Conservation (phyloP, 805 yeast species). For the Metschnikowia kunwiensis region DNA sequence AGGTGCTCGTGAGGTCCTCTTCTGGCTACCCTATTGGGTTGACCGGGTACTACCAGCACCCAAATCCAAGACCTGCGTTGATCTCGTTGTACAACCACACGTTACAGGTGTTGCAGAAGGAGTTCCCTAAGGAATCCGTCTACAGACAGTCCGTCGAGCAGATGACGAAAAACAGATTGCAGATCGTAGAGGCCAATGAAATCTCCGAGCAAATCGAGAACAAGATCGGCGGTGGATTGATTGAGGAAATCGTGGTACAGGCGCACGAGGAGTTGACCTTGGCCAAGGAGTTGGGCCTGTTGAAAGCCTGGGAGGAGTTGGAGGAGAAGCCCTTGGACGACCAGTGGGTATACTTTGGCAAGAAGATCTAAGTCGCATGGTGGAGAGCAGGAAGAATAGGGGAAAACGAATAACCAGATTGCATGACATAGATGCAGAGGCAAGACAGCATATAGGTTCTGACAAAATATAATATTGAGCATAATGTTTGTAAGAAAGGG, state of each 20-base stretch:
- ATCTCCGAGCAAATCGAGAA: conserved; percentile 64
- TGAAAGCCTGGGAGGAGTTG: conserved; percentile 76
- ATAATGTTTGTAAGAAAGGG: too few species aligned
- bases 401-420: not conserved
- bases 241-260: conserved; percentile 79
- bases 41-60: conserved; percentile 75
- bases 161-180: conserved; percentile 65
- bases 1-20: conserved; percentile 56
- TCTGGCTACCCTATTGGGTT: conserved; percentile 77
- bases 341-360: conserved; percentile 82
- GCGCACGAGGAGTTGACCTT: conserved; percentile 76
- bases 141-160: conserved; percentile 73
- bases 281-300: conserved; percentile 62
- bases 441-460: too few species aligned
- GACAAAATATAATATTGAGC: too few species aligned
- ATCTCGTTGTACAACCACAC: conserved; percentile 70
- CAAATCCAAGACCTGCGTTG: conserved; percentile 79
- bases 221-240: conserved; percentile 75
- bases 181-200: conserved; percentile 61
- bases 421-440: too few species aligned
- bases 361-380: conserved; percentile 43
- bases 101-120: conserved; percentile 50
- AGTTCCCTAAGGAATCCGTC: conserved; percentile 70
- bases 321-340: conserved; percentile 76
- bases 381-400: not conserved